Percentiles rank a stretch among this genome's conserved stretches.
phyloP scores from a whole-genome alignment of 805 yeast genomes.

The Saccharomyces jurei region DNA sequence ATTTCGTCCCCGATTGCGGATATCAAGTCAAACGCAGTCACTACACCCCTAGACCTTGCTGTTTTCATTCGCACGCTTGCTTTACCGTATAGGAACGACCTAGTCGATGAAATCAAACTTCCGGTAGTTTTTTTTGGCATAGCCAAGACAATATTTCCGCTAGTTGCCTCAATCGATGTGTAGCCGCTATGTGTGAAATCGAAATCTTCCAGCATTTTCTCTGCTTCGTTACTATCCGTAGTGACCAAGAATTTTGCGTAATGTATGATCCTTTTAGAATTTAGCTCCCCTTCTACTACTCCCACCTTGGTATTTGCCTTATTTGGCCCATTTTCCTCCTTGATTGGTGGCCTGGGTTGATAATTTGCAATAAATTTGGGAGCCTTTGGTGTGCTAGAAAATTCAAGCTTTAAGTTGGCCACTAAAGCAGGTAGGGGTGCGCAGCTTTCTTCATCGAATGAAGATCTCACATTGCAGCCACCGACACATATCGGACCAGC shows the following conservation, averaged over 20 bases:
- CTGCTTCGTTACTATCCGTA: slow-evolving; percentile 41
- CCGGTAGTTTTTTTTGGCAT: slow-evolving; percentile 76
- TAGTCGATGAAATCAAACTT: slow-evolving; percentile 68
- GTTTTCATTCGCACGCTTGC: slow-evolving; percentile 60
- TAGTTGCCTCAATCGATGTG: slow-evolving; percentile 40
- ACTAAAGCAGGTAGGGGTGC: slow-evolving; percentile 63
- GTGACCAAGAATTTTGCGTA: slow-evolving; percentile 23
- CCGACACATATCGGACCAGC: slow-evolving; percentile 70
- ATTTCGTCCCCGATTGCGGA: slow-evolving; percentile 88
- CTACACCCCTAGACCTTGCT: slow-evolving; percentile 70
- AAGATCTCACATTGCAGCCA: slow-evolving; percentile 76
- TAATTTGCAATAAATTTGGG: neutral
- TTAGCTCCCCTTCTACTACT: slow-evolving; percentile 4
- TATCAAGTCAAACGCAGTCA: slow-evolving; percentile 72
- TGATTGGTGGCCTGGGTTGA: neutral
- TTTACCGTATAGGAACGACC: slow-evolving; percentile 79
- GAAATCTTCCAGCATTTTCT: slow-evolving; percentile 51
- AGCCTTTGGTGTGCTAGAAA: slow-evolving; percentile 1
- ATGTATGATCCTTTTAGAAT: slow-evolving; percentile 19
- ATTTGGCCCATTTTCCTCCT: neutral
- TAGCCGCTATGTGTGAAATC: slow-evolving; percentile 58
- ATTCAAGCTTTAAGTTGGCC: slow-evolving; percentile 33
- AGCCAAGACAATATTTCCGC: slow-evolving; percentile 44
- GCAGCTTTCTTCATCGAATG: slow-evolving; percentile 61
- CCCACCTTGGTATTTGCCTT: neutral